Evolutionary conservation across 1,284 basidiomycete species (phyloP), one percentile per base, ranked within the genome.

Genomic region (Afroboletus lepidellus): DNA sequence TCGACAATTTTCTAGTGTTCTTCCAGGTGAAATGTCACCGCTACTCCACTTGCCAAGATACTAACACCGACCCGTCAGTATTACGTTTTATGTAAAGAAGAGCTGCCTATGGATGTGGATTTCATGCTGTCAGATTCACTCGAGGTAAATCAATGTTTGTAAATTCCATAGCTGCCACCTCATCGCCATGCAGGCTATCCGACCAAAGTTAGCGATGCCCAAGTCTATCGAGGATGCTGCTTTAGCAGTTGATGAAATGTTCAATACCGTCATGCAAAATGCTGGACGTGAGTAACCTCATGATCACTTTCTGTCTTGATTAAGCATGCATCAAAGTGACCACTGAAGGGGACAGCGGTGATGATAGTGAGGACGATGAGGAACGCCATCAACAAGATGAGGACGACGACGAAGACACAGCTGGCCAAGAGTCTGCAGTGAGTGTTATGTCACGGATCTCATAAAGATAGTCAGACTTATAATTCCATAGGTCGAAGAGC

Each of bases 51-150:
- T 34, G 25, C 38, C 16, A 15, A 46, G 33, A 37, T 25, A 52
- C 49, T 66, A 20, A 62, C 52, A 23, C 9, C 20, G 41, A 33
- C 39, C 23, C 5, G 25, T 42, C 59, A 95, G 92, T 84, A 94
- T 55, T 98, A 97, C 69, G 78, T 92, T 5, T 76, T 88, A 13
- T 92, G 90, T 75, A 99, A 99, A 73, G 78, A 86, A 21, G 77
- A 86, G 11, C 69, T 96, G 37, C 90, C 97, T 0, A 96, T 98
- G 92, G 97, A 99, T 55, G 87, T 98, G 16, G 95, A 97, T 54
- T 99, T 98, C 68, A 96, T 98, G 93, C 71, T 98, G 9, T 84
- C 85, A 3, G 96, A 98, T 68, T 96, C 95, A 1, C 72, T 98
- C 12, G 95, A 98, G 75, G 91, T 90, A 59, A 61, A 72, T 56